Base-by-base conservation (phyloP, 805 yeast genomes). In the Suhomyces kilbournensis region DNA sequence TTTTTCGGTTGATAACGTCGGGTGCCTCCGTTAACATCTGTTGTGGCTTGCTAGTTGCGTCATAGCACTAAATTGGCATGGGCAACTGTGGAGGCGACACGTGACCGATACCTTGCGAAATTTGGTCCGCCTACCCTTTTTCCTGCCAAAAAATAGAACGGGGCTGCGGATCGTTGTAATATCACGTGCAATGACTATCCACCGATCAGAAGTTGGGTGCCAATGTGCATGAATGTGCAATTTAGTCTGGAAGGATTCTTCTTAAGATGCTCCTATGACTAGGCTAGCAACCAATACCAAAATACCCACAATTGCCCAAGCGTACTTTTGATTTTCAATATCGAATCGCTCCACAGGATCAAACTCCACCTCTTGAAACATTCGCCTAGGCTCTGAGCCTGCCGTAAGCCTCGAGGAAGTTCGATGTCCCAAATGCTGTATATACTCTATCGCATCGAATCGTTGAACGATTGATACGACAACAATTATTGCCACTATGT, bases 261-360 rank as follows among this genome's bases (percentile, higher is more conserved):
- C 15, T 30, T 19, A 45, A 14, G 38, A 22, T 34, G 43, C 35
- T 15, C 32, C 48, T 19, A 45, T 15, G 23, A 50, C 6, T 7
- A 44, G 7, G 4, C 44, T 45, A 25, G 35, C 5, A n/a, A 22
- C 47, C 20, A 50, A 20, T 4, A 38, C 10, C 5, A 50, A 3
- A 1, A 25, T 46, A 4, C 20, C 48, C 22, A 53, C 45, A 10
- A 57, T 50, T 1, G 59, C 47, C 64, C 69, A 60, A 6, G 61
- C 49, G 35, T 58, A 56, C 51, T 62, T 60, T 23, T 64, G 47
- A 46, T 58, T 61, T 15, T 58, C 68, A 38, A 63, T 39, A 43
- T 63, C 56, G 49, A 69, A 71, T 38, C 76, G 52, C 22, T 69
- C 74, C 5, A 30, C 47, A 1, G 74, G 72, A 19, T 66, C 64